These are phyloP conservation scores for Microdochium bolleyi DNA, from an alignment of 2,329 filamentous ascomycete genomes.

Conservation along the genomic window DNA sequence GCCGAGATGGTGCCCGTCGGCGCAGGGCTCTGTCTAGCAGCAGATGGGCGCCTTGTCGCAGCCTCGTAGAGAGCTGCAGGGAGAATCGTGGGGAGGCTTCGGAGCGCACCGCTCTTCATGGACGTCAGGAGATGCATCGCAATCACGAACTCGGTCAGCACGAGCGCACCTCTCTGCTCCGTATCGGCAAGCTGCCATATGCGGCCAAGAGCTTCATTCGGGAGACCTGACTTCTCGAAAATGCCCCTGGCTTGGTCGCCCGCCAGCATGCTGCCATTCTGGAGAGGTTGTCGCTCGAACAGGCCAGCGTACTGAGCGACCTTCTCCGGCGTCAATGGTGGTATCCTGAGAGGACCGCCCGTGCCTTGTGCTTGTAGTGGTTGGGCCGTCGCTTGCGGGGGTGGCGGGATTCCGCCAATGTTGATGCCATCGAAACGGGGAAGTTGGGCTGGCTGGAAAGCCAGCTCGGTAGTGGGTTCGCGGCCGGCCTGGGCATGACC, in stretches of 20 bases:
- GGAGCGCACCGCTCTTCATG: slow-evolving; percentile 75
- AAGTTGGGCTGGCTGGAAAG: slow-evolving; percentile 77
- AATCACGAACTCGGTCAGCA: slow-evolving; percentile 89
- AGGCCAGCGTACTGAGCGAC: slow-evolving; percentile 80
- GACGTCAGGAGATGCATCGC: slow-evolving; percentile 96
- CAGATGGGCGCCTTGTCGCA: slow-evolving; percentile 60
- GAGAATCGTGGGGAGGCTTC: slow-evolving; percentile 69
- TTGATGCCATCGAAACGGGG: slow-evolving; percentile 82
- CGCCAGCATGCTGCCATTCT: slow-evolving; percentile 64
- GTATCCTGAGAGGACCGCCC: slow-evolving; percentile 73
- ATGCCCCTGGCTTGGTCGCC: slow-evolving; percentile 87
- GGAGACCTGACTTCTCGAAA: slow-evolving; percentile 85
- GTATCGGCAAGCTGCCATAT: slow-evolving; percentile 96
- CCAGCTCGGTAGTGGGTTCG: slow-evolving; percentile 72
- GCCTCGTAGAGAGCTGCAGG: slow-evolving; percentile 87
- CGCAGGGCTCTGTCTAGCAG: slow-evolving; percentile 40
- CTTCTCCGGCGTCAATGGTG: slow-evolving; percentile 81
- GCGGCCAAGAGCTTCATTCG: slow-evolving; percentile 83
- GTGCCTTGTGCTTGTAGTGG: slow-evolving; percentile 48
- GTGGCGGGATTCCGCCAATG: slow-evolving; percentile 28
- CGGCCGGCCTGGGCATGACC: slow-evolving; percentile 88
- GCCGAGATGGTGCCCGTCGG: slow-evolving; percentile 47
- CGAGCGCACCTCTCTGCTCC: slow-evolving; percentile 81
- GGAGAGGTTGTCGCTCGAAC: slow-evolving; percentile 81
- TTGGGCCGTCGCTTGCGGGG: slow-evolving; percentile 38